phyloP scores from a whole-genome alignment of 2,329 filamentous ascomycete genomes.

The Curvularia verruculosa region DNA sequence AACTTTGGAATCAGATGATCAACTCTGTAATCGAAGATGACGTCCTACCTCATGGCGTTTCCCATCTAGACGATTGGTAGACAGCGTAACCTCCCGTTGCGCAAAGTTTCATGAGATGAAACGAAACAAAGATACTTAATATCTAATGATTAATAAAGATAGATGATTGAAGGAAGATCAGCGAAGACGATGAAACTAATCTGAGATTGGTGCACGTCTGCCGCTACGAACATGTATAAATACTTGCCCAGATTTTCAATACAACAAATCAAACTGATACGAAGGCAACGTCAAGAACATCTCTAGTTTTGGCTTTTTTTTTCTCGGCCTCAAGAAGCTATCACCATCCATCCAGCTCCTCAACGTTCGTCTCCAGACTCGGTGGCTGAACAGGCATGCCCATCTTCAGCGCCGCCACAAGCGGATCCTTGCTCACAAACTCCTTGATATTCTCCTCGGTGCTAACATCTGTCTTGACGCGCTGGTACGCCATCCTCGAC shows the following conservation, averaged over 20 bases:
- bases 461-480: constrained; percentile 36
- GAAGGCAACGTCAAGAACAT: neutral
- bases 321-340: neutral
- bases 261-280: neutral
- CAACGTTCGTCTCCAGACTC: constrained; percentile 32
- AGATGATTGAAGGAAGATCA: neutral
- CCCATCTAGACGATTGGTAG: neutral
- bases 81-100: neutral
- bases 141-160: neutral
- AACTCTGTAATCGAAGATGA: constrained; percentile 2
- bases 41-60: neutral
- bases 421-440: constrained; percentile 33
- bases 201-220: neutral
- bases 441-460: constrained; percentile 32
- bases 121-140: neutral
- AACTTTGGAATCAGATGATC: constrained; percentile 1
- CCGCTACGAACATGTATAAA: neutral
- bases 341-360: constrained; percentile 40
- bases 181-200: neutral
- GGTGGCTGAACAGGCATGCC: constrained; percentile 42
- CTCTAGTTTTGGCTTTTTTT: neutral
- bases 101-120: neutral
- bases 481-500: constrained; percentile 34
- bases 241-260: neutral
- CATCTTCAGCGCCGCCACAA: constrained; percentile 38